Evolutionary conservation across 306 rosid species (phyloP), one percentile per base, ranked within the genome.

Genomic region (Trifolium dubium): DNA sequence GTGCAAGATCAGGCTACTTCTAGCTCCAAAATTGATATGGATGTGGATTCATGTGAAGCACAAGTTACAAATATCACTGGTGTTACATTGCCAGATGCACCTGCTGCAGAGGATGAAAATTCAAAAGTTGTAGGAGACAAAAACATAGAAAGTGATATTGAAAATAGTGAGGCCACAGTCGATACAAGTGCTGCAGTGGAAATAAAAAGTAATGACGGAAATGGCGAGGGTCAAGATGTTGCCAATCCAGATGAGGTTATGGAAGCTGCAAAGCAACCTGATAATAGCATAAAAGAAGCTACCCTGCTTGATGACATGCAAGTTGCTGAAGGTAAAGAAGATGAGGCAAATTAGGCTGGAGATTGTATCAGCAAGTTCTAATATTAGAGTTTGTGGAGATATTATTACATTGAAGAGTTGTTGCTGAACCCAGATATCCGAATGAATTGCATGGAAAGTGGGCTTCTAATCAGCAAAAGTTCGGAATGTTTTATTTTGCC

Each of bases 31-130:
- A 28, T 34, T 11, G 80, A 76, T 62, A 61, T 35, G 75, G 86
- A 82, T 81, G 80, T 75, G 67, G 81, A 78, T 54, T 69, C 65
- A 5, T 44, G 43, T 40, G 62, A 69, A 37, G 87, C 71, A 60
- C 73, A 74, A 17, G 69, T 5, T 8, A 31, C 44, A 11, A 69
- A n/a, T 7, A 32, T 60, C 60, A 14, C 14, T 5, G 88, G 37
- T 58, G 72, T 68, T n/a, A 29, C 73, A 18, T 46, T 68, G 64
- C 77, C 72, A 78, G 81, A 70, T 46, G 77, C 43, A 12, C 61
- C 69, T 56, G 34, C 58, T 58, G 85, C 54, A 28, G 88, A 72
- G 61, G 86, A 71, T 58, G 77, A 43, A 55, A n/a, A 28, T 44
- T 41, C 76, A 10, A 50, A 70, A 17, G 31, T 32, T 18, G 73